phyloP scores from a whole-genome alignment of 805 yeast genomes.

The Lachancea thermotolerans region DNA sequence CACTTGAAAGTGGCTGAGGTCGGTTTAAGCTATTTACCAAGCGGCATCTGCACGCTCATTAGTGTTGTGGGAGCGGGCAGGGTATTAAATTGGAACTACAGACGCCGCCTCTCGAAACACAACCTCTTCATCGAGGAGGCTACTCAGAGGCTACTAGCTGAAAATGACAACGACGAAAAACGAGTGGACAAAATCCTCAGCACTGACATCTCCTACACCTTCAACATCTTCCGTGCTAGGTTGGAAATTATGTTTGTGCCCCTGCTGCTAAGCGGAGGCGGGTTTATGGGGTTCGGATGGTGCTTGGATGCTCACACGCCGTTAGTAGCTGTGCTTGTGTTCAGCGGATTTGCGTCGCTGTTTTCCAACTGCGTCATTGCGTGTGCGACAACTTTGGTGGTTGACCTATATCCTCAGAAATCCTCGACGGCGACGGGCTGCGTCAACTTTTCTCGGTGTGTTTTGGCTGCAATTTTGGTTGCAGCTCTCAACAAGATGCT shows the following conservation, averaged over 20 bases:
- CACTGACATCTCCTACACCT: constrained; percentile 32
- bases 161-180: constrained; percentile 14
- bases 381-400: constrained; percentile 56
- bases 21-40: constrained; percentile 68
- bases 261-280: constrained; percentile 33
- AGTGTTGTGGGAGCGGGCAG: constrained; percentile 59
- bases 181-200: constrained; percentile 18
- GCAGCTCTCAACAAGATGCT: constrained; percentile 63
- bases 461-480: constrained; percentile 61
- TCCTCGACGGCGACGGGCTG: constrained; percentile 72
- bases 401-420: constrained; percentile 67
- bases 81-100: constrained; percentile 42
- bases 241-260: constrained; percentile 42
- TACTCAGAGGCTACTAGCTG: constrained; percentile 13
- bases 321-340: constrained; percentile 50
- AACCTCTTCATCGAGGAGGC: constrained; percentile 19
- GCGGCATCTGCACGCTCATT: constrained; percentile 57
- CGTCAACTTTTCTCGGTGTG: constrained; percentile 66
- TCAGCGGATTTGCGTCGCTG: constrained; percentile 50
- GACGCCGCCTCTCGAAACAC: constrained; percentile 17
- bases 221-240: constrained; percentile 52
- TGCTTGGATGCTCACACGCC: constrained; percentile 44
- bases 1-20: constrained; percentile 47
- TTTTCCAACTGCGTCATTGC: constrained; percentile 55
- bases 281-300: constrained; percentile 64